A percentile compares a stretch with the other conserved stretches of the same genome.
These are phyloP conservation scores for Suillus subaureus DNA, from an alignment of 768 basidiomycete genomes.

Conservation along the genomic window DNA sequence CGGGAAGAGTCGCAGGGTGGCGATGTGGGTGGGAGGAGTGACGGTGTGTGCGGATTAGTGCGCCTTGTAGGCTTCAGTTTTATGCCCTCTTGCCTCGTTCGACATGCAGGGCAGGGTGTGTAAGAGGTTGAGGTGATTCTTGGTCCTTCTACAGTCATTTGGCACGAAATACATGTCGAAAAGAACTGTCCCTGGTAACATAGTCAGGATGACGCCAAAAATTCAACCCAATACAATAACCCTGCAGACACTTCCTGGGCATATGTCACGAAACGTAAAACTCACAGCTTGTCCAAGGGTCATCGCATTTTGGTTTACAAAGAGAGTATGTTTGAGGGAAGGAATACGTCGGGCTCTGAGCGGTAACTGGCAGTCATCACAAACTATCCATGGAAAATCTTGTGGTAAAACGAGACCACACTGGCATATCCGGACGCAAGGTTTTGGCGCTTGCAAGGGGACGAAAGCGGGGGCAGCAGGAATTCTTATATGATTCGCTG, in stretches of 20 bases:
- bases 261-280: not conserved
- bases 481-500: constrained; percentile 5
- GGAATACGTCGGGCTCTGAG: not conserved
- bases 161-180: constrained; percentile 13
- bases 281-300: constrained; percentile 7
- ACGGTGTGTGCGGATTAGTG: constrained; percentile 6
- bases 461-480: constrained; percentile 2
- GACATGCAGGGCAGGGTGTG: constrained; percentile 19
- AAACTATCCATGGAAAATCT: constrained; percentile 1
- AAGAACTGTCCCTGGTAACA: not conserved
- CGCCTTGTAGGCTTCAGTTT: not conserved
- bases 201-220: constrained; percentile 2
- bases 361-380: constrained; percentile 6
- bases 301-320: not conserved
- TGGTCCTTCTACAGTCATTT: constrained; percentile 8
- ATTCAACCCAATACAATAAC: not conserved
- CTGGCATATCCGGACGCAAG: constrained; percentile 1
- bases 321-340: too few species aligned
- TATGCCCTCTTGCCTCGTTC: not conserved
- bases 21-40: not conserved
- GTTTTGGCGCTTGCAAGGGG: not conserved
- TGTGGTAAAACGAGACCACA: constrained; percentile 4
- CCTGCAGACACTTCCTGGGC: not conserved
- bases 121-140: not conserved
- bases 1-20: not conserved